phyloP scores from a whole-genome alignment of 768 basidiomycete species.

The Rhizopogon rudus region DNA sequence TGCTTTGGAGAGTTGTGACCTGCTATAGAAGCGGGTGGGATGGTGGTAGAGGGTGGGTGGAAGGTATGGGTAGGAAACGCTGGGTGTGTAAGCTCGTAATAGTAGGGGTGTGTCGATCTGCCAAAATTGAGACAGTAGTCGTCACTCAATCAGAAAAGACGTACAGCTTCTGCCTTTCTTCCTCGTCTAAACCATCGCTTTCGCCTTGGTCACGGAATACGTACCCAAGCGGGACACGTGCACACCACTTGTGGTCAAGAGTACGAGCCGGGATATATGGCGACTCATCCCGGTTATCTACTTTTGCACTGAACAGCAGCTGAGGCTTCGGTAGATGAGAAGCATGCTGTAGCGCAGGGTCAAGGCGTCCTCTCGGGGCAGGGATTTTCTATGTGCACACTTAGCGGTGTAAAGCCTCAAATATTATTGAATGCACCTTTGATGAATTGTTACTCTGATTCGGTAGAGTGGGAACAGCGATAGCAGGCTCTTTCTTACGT shows the following conservation, averaged over 20 bases:
- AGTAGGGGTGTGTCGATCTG: conserved; percentile 70
- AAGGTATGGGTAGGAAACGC: conserved; percentile 70
- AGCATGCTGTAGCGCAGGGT: conserved; percentile 69
- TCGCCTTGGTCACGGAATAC: conserved; percentile 34
- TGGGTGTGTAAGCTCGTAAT: conserved; percentile 75
- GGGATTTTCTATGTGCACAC: conserved; percentile 26
- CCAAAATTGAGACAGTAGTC: not conserved
- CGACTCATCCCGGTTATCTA: conserved; percentile 50
- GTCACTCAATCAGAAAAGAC: not conserved
- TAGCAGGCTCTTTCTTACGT: conserved; percentile 59
- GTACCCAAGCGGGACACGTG: conserved; percentile 78
- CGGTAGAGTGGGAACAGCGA: conserved; percentile 44
- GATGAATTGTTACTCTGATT: conserved; percentile 13
- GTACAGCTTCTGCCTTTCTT: conserved; percentile 15
- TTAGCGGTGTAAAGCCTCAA: conserved; percentile 5
- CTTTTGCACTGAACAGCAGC: conserved; percentile 53
- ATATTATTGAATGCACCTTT: conserved; percentile 25
- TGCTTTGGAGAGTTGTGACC: conserved; percentile 45
- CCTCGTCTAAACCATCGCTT: conserved; percentile 9
- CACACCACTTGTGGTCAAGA: conserved; percentile 75
- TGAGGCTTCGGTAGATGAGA: conserved; percentile 81
- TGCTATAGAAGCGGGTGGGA: conserved; percentile 47
- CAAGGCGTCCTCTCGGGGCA: conserved; percentile 39
- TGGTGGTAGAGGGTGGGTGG: conserved; percentile 40
- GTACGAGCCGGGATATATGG: conserved; percentile 58